Evolutionary conservation across 805 yeast genomes (phyloP).

Genomic region (Candida ficus): DNA sequence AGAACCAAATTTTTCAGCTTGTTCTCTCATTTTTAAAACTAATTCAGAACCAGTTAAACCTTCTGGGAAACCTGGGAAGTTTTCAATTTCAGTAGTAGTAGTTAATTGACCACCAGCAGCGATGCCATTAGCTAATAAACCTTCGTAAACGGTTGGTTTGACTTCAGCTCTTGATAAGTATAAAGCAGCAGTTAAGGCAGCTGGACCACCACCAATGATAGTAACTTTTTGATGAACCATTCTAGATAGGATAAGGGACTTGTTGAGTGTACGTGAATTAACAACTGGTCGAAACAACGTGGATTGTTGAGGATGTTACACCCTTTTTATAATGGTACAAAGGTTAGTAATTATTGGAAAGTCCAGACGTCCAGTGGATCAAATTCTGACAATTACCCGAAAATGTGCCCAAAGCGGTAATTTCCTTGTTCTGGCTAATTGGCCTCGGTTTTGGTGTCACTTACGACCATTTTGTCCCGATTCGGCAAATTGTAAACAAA

Average conservation of each 20-base stretch:
- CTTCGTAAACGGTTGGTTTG: constrained; percentile 90
- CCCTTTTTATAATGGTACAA: constrained; percentile 5
- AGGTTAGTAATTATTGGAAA: constrained; percentile 3
- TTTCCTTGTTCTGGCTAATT: background rate
- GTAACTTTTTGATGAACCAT: constrained; percentile 84
- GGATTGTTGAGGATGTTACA: constrained; percentile 1
- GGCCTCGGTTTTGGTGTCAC: background rate
- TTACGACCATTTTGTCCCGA: background rate
- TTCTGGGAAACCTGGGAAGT: constrained; percentile 97
- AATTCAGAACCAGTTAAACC: constrained; percentile 83
- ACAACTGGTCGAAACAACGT: constrained; percentile 4
- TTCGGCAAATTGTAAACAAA: constrained; percentile 6
- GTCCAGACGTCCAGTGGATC: constrained; percentile 5
- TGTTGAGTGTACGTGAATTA: background rate
- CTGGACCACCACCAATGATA: constrained; percentile 96
- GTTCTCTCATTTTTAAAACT: constrained; percentile 93
- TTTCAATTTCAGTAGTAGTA: constrained; percentile 97
- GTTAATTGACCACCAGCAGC: constrained; percentile 99
- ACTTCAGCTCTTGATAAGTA: constrained; percentile 95
- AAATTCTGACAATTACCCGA: background rate
- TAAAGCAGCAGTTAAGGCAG: constrained; percentile 99
- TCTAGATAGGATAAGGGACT: constrained; percentile 27
- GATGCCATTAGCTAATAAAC: constrained; percentile 91
- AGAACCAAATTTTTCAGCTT: constrained; percentile 85
- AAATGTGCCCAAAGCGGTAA: background rate